A percentile compares a stretch with the other conserved stretches of the same genome.
These are phyloP conservation scores for Dactylellina leptospora DNA, from an alignment of 2,329 filamentous ascomycete species.

Conservation along the genomic window DNA sequence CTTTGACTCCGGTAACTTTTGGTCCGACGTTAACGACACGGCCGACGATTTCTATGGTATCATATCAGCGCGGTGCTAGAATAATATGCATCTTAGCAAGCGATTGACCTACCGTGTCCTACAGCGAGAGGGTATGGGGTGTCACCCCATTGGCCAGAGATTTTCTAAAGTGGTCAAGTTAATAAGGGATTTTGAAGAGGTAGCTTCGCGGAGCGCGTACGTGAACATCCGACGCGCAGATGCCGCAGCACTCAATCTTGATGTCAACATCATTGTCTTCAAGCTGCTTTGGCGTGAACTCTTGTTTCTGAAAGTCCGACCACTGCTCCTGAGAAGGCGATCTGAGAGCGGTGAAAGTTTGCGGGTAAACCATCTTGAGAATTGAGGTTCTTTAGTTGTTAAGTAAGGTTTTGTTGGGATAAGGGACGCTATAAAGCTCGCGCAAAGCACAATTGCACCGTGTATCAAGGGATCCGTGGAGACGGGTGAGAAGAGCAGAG, in stretches of 20 bases:
- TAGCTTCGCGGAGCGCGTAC: slow-evolving; percentile 1
- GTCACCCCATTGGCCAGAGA: slow-evolving; percentile 70
- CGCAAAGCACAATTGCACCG: too few relatives aligned
- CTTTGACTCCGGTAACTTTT: slow-evolving; percentile 70
- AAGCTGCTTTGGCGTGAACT: slow-evolving; percentile 82
- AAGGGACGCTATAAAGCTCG: too few relatives aligned
- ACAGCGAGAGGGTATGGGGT: slow-evolving; percentile 71
- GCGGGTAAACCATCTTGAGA: slow-evolving; percentile 43
- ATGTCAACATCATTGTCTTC: slow-evolving; percentile 87
- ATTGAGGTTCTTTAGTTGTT: not conserved
- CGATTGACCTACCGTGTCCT: slow-evolving; percentile 67
- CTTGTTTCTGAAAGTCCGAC: slow-evolving; percentile 45
- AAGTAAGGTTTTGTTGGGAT: too few relatives aligned
- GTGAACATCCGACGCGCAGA: slow-evolving; percentile 78
- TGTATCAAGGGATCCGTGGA: too few relatives aligned
- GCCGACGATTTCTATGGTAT: slow-evolving; percentile 72
- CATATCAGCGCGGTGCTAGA: slow-evolving; percentile 10
- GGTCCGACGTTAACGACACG: slow-evolving; percentile 73
- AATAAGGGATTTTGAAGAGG: not conserved
- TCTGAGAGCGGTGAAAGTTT: slow-evolving; percentile 46
- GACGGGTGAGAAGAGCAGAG: not conserved
- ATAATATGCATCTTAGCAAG: not conserved
- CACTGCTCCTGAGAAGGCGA: slow-evolving; percentile 34
- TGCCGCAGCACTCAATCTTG: slow-evolving; percentile 81
- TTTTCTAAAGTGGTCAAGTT: slow-evolving; percentile 58